These are phyloP conservation scores for Termitomyces sp. DNA, from an alignment of 768 basidiomycete genomes.

Conservation along the genomic window DNA sequence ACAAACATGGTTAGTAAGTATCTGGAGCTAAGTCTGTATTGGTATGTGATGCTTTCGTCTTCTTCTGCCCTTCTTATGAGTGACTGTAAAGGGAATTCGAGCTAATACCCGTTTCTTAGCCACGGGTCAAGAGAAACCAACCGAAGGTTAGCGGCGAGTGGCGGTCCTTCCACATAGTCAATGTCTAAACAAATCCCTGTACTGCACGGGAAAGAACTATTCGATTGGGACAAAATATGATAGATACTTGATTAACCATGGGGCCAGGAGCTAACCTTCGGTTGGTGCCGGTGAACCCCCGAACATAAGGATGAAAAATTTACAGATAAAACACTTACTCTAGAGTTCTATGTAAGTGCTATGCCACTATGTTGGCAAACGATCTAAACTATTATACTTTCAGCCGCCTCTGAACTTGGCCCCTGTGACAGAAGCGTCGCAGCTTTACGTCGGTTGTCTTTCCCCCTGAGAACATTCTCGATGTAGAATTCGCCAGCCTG, in stretches of 20 bases:
- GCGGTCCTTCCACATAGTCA: too few relatives aligned
- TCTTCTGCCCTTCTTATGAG: too few relatives aligned
- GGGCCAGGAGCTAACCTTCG: too few relatives aligned
- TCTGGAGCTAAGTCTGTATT: too few relatives aligned
- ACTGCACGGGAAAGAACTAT: background rate
- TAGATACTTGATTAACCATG: background rate
- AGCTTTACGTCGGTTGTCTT: conserved; percentile 42
- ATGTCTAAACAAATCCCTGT: too few relatives aligned
- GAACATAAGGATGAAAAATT: background rate
- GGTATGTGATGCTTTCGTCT: too few relatives aligned
- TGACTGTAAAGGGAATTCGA: too few relatives aligned
- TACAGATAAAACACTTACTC: background rate
- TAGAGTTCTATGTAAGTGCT: background rate
- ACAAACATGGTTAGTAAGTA: too few relatives aligned
- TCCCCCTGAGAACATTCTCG: conserved; percentile 80
- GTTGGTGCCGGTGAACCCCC: too few relatives aligned
- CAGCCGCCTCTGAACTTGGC: background rate
- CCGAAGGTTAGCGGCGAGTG: too few relatives aligned
- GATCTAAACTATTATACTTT: background rate
- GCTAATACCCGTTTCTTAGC: too few relatives aligned
- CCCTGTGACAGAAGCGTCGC: conserved; percentile 24
- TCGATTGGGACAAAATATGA: background rate
- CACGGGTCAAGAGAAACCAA: too few relatives aligned
- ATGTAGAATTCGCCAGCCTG: conserved; percentile 97
- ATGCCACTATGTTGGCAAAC: background rate